Base-by-base conservation (phyloP, 768 basidiomycete species). In the Floccularia luteovirens region DNA sequence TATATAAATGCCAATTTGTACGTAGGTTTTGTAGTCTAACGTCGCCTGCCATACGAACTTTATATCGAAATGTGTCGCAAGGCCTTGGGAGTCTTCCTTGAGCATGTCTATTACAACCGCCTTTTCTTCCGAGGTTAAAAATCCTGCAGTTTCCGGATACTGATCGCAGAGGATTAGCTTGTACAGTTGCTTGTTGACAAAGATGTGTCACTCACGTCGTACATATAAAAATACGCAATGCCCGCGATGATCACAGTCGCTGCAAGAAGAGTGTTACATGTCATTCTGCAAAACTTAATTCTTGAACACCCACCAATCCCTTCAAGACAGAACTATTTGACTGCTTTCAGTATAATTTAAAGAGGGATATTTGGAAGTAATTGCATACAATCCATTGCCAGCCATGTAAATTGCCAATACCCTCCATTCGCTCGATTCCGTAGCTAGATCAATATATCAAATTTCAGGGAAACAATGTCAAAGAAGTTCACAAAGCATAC, bases 101-200 rank as follows among this genome's bases (percentile, higher is more conserved):
- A 76, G 51, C 60, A 70, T 55, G 10, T 61, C 43, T 10, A 66
- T 42, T 4, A 76, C 55, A 35, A 55, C 48, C 31, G 38, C 47
- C 34, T 63, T 65, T 47, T 80, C 77, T 1, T 47, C 41, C 6
- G 63, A 59, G 8, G 63, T 69, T 42, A 79, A 55, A 58, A 79
- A 81, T 17, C 56, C 62, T 8, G 77, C 77, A 1, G 77, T 80
- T 46, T 72, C 69, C 19, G 77, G 75, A 53, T 72, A 78, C 72
- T 74, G 43, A 25, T 1, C 17, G 35, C 6, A 20, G 21, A 24
- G 12, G 10, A 22, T 39, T 41, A 21, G 4, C 20, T 11, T 5
- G 10, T 16, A 7, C n/a, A 13, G 38, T n/a, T n/a, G n/a, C n/a
- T n/a, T n/a, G n/a, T 20, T 13, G 38, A 21, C 17, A 28, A 31